Base-by-base conservation (phyloP, 2,329 filamentous ascomycete species). In the Fusarium palustre region DNA sequence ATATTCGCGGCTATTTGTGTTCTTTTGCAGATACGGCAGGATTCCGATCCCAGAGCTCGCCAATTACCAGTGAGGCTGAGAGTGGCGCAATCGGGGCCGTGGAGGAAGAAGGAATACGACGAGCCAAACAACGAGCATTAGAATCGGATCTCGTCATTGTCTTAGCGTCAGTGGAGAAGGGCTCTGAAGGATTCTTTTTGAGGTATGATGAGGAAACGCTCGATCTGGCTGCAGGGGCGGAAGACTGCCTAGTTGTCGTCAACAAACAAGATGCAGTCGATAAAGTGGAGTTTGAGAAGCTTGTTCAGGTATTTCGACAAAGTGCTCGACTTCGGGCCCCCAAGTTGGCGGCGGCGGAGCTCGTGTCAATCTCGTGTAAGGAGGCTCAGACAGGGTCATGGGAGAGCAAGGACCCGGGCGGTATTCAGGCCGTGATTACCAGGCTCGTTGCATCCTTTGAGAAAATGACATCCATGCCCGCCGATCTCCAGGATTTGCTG, bases 1-100 rank as follows among this genome's bases (percentile, higher is more conserved):
- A 99, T 80, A 85, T 99, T 48, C 89, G 90, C 1, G 96, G 96
- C 0, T 99, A 92, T 81, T 88, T 97, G 50, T 97, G 94, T 79
- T 92, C 92, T n/a, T 90, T 99, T 76, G 94, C 95, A 18, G 96
- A 99, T 80, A 98, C 96, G 74, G 96, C 96, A 22, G 96, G 96
- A 1, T 88, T 99, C 71, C 86, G 94, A 50, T 87, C 85, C 48
- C 72, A 71, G n/a, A 56, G 56, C 18, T 64, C 60, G 62, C 52
- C 57, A 38, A 31, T 57, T 25, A 57, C 49, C 22, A 39, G 25
- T 5, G 73, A 62, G 36, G 62, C 50, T 47, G 59, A 43, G 47
- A 64, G 56, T 52, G 61, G 66, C 53, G 71, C 71, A 34, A 88
- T 97, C 63, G 92, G 94, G 1, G 83, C 86, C 12, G 86, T 99